Conservation (phyloP, 306 rosid genomes). For the Prosopis cineraria region DNA sequence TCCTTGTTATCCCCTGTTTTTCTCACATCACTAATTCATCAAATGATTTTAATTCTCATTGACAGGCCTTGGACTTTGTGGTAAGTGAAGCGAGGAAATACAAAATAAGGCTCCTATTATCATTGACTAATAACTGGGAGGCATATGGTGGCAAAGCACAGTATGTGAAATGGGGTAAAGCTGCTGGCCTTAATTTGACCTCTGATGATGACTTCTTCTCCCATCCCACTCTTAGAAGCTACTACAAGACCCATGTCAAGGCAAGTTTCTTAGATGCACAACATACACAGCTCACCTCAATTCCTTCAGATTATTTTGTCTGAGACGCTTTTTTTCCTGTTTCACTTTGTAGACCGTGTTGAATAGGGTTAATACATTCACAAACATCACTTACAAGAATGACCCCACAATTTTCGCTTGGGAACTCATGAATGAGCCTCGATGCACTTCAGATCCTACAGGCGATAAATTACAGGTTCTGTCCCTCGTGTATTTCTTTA, state of each 20-base stretch:
- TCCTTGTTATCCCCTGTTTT: background rate
- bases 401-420: constrained; percentile 94
- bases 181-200: constrained; percentile 81
- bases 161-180: constrained; percentile 92
- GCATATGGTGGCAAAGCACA: constrained; percentile 95
- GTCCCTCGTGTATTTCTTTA: background rate
- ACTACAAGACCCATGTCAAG: constrained; percentile 87
- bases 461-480: constrained; percentile 80
- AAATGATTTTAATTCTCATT: background rate
- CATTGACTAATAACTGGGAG: constrained; percentile 92
- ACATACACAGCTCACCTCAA: background rate
- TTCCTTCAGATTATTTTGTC: background rate
- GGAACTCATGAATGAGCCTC: constrained; percentile 97
- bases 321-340: constrained; percentile 23
- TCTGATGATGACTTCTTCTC: constrained; percentile 91
- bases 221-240: constrained; percentile 71
- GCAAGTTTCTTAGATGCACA: constrained; percentile 44
- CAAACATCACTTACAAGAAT: constrained; percentile 85
- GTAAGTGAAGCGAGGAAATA: constrained; percentile 83
- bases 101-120: constrained; percentile 80
- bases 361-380: constrained; percentile 76
- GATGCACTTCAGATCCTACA: constrained; percentile 80
- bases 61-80: constrained; percentile 89
- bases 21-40: background rate
- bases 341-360: constrained; percentile 65